Evolutionary conservation across 805 yeast species (phyloP).

Genomic region (Candida khao-thaluensis): DNA sequence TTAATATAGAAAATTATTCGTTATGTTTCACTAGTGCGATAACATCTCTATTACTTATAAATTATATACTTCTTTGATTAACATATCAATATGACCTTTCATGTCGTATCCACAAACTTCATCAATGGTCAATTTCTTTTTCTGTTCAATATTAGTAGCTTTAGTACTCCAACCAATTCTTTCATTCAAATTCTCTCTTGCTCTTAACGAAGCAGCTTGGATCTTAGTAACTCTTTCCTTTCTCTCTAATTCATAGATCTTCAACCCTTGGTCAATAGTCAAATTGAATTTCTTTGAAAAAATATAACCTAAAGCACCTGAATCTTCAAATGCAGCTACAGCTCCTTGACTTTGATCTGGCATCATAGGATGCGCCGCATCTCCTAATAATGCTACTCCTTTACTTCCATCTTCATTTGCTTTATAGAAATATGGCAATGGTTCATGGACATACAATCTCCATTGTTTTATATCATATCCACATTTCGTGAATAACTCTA

Average conservation of each 20-base stretch:
- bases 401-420: conserved; percentile 16
- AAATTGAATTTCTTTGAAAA: conserved; percentile 24
- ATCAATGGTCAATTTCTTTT: conserved; percentile 25
- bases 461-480: conserved; percentile 17
- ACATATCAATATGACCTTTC: conserved; percentile 21
- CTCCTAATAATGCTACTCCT: conserved; percentile 22
- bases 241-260: conserved; percentile 24
- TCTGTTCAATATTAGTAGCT: conserved; percentile 13
- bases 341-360: conserved; percentile 25
- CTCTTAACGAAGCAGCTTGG: conserved; percentile 30
- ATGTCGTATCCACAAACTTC: conserved; percentile 32
- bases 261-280: conserved; percentile 19
- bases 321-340: conserved; percentile 24
- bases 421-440: conserved; percentile 18
- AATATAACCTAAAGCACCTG: conserved; percentile 21
- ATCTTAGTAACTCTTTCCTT: conserved; percentile 29
- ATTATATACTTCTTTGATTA: background rate
- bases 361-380: conserved; percentile 26
- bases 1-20: too few species aligned
- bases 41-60: too few species aligned
- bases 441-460: conserved; percentile 19
- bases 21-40: too few species aligned
- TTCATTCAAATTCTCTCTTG: conserved; percentile 30
- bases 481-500: conserved; percentile 16
- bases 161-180: conserved; percentile 29